These are phyloP conservation scores for Oleoguttula mirabilis DNA, from an alignment of 495 filamentous ascomycete species.

Conservation along the genomic window DNA sequence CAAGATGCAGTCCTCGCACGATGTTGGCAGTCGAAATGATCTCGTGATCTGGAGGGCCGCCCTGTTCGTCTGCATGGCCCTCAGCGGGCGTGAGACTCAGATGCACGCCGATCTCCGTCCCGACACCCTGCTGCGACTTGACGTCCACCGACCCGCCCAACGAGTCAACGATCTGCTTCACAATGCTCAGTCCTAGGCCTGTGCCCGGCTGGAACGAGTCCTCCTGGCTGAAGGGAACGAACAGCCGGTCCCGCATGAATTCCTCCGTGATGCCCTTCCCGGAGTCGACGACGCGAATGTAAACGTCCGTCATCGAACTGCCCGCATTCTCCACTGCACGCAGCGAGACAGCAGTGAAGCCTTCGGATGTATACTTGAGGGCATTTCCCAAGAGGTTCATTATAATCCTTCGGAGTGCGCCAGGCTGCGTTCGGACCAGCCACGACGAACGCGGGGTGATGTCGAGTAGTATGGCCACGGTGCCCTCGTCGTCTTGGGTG, in stretches of 20 bases:
- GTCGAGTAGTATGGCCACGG: constrained; percentile 4
- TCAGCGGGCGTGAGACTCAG: constrained; percentile 2
- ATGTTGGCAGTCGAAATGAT: neutral
- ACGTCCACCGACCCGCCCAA: constrained; percentile 23
- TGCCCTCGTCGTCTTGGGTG: constrained; percentile 2
- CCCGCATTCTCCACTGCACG: neutral
- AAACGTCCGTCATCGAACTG: constrained; percentile 5
- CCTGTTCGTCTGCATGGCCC: neutral
- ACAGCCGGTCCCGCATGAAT: constrained; percentile 22
- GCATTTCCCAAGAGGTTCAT: constrained; percentile 30
- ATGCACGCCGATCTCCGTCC: constrained; percentile 21
- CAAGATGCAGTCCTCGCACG: neutral
- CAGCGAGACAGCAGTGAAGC: constrained; percentile 23
- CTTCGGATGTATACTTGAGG: constrained; percentile 27
- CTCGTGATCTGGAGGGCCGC: neutral
- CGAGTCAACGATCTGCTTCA: constrained; percentile 23
- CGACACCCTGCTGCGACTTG: constrained; percentile 10
- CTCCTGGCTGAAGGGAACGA: constrained; percentile 28
- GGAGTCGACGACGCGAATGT: constrained; percentile 22
- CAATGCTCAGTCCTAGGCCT: constrained; percentile 28
- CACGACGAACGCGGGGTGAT: constrained; percentile 3
- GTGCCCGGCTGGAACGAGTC: constrained; percentile 24
- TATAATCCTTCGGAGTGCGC: constrained; percentile 18
- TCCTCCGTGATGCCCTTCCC: constrained; percentile 25
- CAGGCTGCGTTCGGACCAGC: constrained; percentile 8